Evolutionary conservation across 1,139 yeast species (phyloP).

Genomic region (Saccharomyces hybrid): DNA sequence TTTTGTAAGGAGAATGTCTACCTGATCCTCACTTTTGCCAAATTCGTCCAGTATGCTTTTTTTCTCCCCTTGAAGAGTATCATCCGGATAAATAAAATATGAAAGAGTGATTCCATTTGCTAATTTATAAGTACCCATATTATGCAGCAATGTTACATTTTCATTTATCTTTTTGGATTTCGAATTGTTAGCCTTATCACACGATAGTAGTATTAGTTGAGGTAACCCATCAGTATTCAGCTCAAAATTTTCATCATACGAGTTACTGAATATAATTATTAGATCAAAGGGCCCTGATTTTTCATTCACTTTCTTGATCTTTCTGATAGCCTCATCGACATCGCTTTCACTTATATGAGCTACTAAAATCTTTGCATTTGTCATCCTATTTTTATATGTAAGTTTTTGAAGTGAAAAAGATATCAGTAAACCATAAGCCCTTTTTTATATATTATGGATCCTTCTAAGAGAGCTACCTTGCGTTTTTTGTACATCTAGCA

Average conservation of each 20-base stretch:
- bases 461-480: background rate
- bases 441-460: background rate
- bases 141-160: slow-evolving; percentile 30
- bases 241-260: slow-evolving; percentile 8
- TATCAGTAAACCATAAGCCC: background rate
- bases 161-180: slow-evolving; percentile 1
- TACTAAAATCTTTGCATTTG: slow-evolving; percentile 32
- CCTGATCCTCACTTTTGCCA: slow-evolving; percentile 10
- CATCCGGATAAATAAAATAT: slow-evolving; percentile 35
- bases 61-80: slow-evolving; percentile 16
- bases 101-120: slow-evolving; percentile 44
- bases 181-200: background rate
- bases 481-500: too few species aligned
- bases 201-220: slow-evolving; percentile 31
- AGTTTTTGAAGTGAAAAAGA: background rate
- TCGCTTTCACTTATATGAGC: slow-evolving; percentile 42
- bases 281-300: slow-evolving; percentile 63
- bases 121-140: slow-evolving; percentile 37
- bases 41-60: slow-evolving; percentile 20
- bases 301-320: slow-evolving; percentile 43
- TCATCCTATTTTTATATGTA: slow-evolving; percentile 3
- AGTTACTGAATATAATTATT: slow-evolving; percentile 47
- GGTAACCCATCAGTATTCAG: slow-evolving; percentile 22
- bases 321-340: slow-evolving; percentile 39
- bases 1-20: slow-evolving; percentile 53